Conservation (phyloP, 306 rosid species). For the Neltuma alba region DNA sequence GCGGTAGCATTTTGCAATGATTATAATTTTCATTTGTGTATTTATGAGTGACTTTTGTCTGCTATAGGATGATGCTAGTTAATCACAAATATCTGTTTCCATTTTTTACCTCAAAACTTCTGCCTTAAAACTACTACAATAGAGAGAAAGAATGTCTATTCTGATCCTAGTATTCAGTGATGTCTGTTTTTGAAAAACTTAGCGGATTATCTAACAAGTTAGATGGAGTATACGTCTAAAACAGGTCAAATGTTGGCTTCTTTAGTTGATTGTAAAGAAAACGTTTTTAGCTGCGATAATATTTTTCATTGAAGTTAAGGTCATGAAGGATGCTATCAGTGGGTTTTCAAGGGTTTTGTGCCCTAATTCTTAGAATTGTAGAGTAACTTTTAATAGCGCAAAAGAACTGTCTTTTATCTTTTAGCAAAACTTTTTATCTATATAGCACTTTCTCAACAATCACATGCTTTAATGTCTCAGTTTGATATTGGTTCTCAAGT, state of each 20-base stretch:
- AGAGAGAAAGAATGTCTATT: not conserved
- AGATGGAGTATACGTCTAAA: conserved; percentile 4
- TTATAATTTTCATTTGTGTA: not conserved
- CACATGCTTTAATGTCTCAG: conserved; percentile 54
- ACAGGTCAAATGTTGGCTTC: conserved; percentile 9
- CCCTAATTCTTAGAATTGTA: not conserved
- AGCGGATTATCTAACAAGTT: conserved; percentile 2
- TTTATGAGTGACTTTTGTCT: not conserved
- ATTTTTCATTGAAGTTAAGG: conserved; percentile 13
- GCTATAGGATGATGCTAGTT: conserved; percentile 10
- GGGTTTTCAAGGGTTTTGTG: conserved; percentile 5
- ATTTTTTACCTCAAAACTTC: not conserved
- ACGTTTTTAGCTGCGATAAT: conserved; percentile 9
- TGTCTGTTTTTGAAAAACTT: conserved; percentile 13
- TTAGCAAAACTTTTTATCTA: not conserved
- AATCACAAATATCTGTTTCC: conserved; percentile 21
- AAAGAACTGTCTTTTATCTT: conserved; percentile 18
- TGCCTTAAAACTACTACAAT: not conserved
- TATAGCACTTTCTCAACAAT: conserved; percentile 26
- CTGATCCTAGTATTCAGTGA: not conserved
- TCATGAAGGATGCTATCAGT: not conserved
- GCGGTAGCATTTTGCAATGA: conserved; percentile 14
- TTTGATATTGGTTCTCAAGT: conserved; percentile 85
- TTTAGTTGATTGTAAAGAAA: conserved; percentile 1
- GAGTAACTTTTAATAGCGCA: conserved; percentile 6